phyloP scores from a whole-genome alignment of 1,284 basidiomycete species.

The Rugosomyces carneus region DNA sequence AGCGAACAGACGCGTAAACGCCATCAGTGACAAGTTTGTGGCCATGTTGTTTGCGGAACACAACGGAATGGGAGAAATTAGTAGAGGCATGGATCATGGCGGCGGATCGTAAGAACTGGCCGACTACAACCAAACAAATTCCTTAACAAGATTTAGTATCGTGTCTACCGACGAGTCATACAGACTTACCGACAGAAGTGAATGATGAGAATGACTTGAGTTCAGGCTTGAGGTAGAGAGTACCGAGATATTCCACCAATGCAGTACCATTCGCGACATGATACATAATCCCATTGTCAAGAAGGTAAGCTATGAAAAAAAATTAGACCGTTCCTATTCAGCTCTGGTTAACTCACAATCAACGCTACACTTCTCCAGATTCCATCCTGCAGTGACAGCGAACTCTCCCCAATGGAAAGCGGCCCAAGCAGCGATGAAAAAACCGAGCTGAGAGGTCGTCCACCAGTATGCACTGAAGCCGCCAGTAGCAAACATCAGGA shows the following conservation, averaged over 20 bases:
- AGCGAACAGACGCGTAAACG: conserved; percentile 66
- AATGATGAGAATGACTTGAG: conserved; percentile 51
- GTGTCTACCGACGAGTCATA: neutral
- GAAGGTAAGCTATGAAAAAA: conserved; percentile 72
- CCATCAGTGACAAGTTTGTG: conserved; percentile 85
- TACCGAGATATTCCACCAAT: conserved; percentile 75
- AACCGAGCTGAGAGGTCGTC: conserved; percentile 72
- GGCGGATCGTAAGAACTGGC: conserved; percentile 76
- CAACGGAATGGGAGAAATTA: conserved; percentile 90
- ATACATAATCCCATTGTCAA: conserved; percentile 88
- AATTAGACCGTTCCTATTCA: neutral
- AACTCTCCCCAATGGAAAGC: conserved; percentile 94
- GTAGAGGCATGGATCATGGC: conserved; percentile 96
- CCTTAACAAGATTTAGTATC: conserved; percentile 10
- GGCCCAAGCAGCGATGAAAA: conserved; percentile 78
- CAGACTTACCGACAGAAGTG: conserved; percentile 47
- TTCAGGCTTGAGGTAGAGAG: conserved; percentile 59
- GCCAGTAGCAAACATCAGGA: conserved; percentile 40
- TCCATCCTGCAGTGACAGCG: conserved; percentile 93
- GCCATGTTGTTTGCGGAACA: conserved; percentile 61
- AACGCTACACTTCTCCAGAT: conserved; percentile 85
- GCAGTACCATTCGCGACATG: conserved; percentile 81
- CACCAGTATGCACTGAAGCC: conserved; percentile 50
- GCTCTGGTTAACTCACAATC: conserved; percentile 65
- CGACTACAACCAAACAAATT: conserved; percentile 47